phyloP scores from a whole-genome alignment of 805 yeast genomes.

The Candida pini region DNA sequence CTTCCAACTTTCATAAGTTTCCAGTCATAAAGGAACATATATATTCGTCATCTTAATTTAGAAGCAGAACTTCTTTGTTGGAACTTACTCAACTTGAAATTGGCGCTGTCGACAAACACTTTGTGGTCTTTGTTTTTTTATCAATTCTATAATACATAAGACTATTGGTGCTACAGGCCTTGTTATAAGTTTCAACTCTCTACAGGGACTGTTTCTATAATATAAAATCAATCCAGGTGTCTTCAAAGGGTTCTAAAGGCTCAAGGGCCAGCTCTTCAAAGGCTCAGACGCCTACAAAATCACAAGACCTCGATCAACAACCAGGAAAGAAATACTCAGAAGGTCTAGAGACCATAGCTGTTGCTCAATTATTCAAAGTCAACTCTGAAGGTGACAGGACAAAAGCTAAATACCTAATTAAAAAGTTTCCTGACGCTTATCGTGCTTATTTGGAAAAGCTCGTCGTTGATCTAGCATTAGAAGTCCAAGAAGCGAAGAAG shows the following conservation, averaged over 20 bases:
- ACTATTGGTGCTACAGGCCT: too few species aligned
- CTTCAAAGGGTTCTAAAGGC: conserved; percentile 18
- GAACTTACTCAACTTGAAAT: too few species aligned
- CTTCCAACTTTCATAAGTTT: too few species aligned
- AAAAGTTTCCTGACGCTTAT: conserved; percentile 30
- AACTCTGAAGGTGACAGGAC: conserved; percentile 34
- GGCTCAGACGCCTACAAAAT: conserved; percentile 20
- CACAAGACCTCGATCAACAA: conserved; percentile 2
- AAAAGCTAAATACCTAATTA: conserved; percentile 45
- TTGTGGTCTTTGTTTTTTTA: too few species aligned
- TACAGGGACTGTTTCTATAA: neutral
- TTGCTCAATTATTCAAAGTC: conserved; percentile 45
- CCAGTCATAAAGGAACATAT: too few species aligned
- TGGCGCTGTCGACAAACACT: too few species aligned
- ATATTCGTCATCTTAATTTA: too few species aligned
- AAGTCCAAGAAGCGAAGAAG: conserved; percentile 12
- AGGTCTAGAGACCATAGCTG: conserved; percentile 27
- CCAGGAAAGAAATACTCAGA: conserved; percentile 2
- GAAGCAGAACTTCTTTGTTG: too few species aligned
- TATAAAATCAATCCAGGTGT: conserved; percentile 12
- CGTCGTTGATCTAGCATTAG: conserved; percentile 26
- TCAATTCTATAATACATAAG: too few species aligned
- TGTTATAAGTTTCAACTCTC: conserved; percentile 1
- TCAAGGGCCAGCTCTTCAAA: conserved; percentile 18
- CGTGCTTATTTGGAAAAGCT: conserved; percentile 28